These are phyloP conservation scores for Sindora glabra DNA, from an alignment of 306 rosid species.

Conservation along the genomic window DNA sequence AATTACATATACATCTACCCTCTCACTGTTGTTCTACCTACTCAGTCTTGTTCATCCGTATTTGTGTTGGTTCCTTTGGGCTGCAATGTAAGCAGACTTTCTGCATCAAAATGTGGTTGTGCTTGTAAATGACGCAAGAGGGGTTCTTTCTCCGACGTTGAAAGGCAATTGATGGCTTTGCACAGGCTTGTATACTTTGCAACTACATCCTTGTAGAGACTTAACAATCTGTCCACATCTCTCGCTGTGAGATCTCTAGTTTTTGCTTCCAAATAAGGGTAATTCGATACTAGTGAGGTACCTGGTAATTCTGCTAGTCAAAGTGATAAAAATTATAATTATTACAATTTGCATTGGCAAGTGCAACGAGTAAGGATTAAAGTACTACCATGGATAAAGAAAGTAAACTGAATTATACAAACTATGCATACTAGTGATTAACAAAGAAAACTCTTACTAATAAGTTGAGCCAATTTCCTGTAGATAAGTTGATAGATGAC, in stretches of 20 bases:
- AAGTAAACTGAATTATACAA: too few species aligned
- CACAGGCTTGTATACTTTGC: slow-evolving; percentile 34
- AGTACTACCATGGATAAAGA: neutral
- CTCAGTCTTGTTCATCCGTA: too few species aligned
- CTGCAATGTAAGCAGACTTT: too few species aligned
- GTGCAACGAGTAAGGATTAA: neutral
- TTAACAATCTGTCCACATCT: slow-evolving; percentile 49
- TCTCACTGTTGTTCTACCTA: too few species aligned
- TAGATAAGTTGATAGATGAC: neutral
- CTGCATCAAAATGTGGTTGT: too few species aligned
- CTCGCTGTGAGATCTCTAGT: slow-evolving; percentile 38
- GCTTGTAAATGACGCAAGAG: slow-evolving; percentile 21
- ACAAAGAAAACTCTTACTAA: neutral
- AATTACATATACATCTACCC: too few species aligned
- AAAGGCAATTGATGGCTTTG: slow-evolving; percentile 26
- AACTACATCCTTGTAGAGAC: slow-evolving; percentile 50
- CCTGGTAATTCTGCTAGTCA: neutral
- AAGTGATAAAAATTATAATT: neutral
- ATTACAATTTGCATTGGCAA: neutral
- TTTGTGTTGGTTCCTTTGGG: too few species aligned
- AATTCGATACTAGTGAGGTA: slow-evolving; percentile 26
- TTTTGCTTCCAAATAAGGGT: slow-evolving; percentile 55
- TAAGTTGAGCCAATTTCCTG: neutral
- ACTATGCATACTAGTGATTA: neutral
- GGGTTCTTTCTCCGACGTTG: slow-evolving; percentile 31